Base-by-base conservation (phyloP, 257 asterid species). In the Catharanthus roseus region DNA sequence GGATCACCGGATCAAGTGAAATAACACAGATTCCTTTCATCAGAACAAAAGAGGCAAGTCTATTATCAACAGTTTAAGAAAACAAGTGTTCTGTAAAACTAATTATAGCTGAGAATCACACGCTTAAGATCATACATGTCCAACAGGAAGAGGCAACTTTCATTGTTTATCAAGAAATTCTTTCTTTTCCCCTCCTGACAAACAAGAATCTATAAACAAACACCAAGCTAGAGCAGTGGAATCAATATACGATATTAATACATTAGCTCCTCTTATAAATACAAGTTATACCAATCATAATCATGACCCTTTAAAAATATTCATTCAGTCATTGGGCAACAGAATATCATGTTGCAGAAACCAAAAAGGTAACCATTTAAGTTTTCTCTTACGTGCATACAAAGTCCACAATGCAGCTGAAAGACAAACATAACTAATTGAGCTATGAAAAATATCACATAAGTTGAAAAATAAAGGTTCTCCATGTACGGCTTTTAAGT, bases 1-100 rank as follows among this genome's bases (percentile, higher is more conserved):
- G 29, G 61, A 60, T 26, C 10, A 54, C 70, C 21, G 36, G 69
- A 51, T 64, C 65, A 64, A 65, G 23, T 38, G 29, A 73, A 38
- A 42, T 8, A 11, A 24, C 26, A 18, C 70, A 36, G 6, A n/a
- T 21, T n/a, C 4, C 29, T 34, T 38, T 41, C 18, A 65, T 26
- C 21, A 16, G 51, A 64, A 34, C 33, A 24, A 11, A 23, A 57
- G 36, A 1, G 38, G 21, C 38, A 54, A 33, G 13, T 9, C 26
- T 18, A 68, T 47, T 1, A 49, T 13, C 7, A 64, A 28, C 36
- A 28, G 65, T 3, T 33, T 2, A 24, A n/a, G 34, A 8, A 24
- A 29, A 24, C 18, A 56, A n/a, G 18, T 8, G 2, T n/a, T 16
- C 29, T 9, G 6, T 16, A 62, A 61, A 62, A 33, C 24, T 18